Evolutionary conservation across 768 basidiomycete species (phyloP), one percentile per base, ranked within the genome.

Genomic region (Fomitopsis serialis): DNA sequence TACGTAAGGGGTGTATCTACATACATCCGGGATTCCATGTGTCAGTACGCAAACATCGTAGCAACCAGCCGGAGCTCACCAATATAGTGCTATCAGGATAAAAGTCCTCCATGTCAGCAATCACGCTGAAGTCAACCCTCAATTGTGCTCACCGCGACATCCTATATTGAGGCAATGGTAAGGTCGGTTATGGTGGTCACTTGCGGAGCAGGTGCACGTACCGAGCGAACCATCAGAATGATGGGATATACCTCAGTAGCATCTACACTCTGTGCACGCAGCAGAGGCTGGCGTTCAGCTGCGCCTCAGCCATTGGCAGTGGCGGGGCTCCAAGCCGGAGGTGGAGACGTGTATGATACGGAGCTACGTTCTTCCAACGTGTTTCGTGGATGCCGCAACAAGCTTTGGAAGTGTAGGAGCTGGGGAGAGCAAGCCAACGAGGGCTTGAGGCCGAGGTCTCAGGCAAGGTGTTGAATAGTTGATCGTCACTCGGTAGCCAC

Each of bases 1-100:
- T 86, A 84, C 0, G 80, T 79, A 55, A 97, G 75, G 8, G 95
- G 91, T 0, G 92, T 89, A 67, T 97, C 93, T 90, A 8, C n/a
- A 8, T 13, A 54, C 42, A 35, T 45, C 53, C 27, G 47, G 17
- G 23, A n/a, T n/a, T n/a, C n/a, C n/a, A n/a, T n/a, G n/a, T n/a
- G n/a, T n/a, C n/a, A n/a, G n/a, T n/a, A n/a, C n/a, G n/a, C n/a
- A n/a, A n/a, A n/a, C n/a, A n/a, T n/a, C n/a, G n/a, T n/a, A n/a
- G n/a, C n/a, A n/a, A 48, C 47, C 42, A 23, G 29, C 52, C 29
- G 11, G 34, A 4, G 4, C 29, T n/a, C 57, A 86, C 87, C 87
- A 45, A 90, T 87, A 61, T 79, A 89, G 60, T 80, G 80, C 87
- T 89, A 61, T n/a, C 34, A 12, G 22, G 12, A 22, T 7, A 23